A percentile compares a stretch with the other conserved stretches of the same genome.
Conservation (phyloP, 805 yeast species). For the Suhomyces sp. region DNA sequence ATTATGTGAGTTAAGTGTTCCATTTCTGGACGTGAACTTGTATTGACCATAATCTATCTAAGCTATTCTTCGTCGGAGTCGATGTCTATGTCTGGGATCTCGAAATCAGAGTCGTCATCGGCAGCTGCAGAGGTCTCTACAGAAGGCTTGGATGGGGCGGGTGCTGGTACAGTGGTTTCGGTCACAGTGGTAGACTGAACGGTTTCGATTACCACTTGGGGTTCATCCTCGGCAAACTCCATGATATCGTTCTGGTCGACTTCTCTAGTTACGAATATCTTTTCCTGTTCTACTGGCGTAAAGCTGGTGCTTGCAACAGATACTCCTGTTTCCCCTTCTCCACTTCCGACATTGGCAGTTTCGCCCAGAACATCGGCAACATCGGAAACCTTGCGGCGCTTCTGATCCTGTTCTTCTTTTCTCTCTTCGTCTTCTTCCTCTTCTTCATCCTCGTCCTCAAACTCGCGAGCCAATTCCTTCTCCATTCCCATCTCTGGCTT, state of each 20-base stretch:
- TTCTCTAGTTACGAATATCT: not conserved
- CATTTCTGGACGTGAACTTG: too few species aligned
- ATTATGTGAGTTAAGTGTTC: not conserved
- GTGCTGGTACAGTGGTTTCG: not conserved
- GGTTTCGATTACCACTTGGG: slow-evolving; percentile 3
- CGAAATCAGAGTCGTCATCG: slow-evolving; percentile 45
- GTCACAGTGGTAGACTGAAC: slow-evolving; percentile 5
- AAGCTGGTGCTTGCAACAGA: not conserved
- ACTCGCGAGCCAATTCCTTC: not conserved
- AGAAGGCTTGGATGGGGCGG: not conserved
- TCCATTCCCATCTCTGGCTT: slow-evolving; percentile 6
- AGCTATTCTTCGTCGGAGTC: slow-evolving; percentile 41
- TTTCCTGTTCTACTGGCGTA: not conserved
- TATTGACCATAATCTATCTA: slow-evolving; percentile 5
- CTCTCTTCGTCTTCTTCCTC: slow-evolving; percentile 6
- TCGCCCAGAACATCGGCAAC: not conserved
- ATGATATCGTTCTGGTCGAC: slow-evolving; percentile 4
- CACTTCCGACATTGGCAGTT: not conserved
- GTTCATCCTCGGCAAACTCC: slow-evolving; percentile 8
- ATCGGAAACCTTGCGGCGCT: not conserved
- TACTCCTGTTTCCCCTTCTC: not conserved
- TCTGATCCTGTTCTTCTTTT: not conserved
- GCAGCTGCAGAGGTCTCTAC: slow-evolving; percentile 9
- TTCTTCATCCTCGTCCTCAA: slow-evolving; percentile 9
- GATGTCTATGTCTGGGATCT: slow-evolving; percentile 47